Base-by-base conservation (phyloP, 768 basidiomycete genomes). In the Suillus tomentosus region DNA sequence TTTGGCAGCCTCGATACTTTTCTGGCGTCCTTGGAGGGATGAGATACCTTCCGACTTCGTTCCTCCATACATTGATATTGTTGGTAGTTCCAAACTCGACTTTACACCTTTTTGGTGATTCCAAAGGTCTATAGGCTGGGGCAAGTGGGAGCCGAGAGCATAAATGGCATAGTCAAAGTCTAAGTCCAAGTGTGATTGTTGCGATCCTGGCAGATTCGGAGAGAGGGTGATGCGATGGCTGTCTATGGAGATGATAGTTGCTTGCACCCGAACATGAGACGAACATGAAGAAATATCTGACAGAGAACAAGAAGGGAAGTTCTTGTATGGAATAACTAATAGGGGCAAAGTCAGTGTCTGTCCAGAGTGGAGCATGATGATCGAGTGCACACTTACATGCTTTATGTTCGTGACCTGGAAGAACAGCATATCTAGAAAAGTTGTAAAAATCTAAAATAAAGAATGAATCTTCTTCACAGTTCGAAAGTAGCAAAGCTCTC, bases 371-470 rank as follows among this genome's bases (percentile, higher is more conserved):
- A 8, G 27, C 22, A 36, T 48, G 67, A 3, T 14, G 17, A 6
- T 19, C 42, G 11, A 31, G 40, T 4, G 27, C 19, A 74, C 82
- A 65, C 36, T 37, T 62, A 85, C 84, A 89, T 34, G 86, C 86
- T 78, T 88, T 89, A 74, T 88, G 84, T 73, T 87, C 86, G 67
- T 87, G 84, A 22, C 84, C 82, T 45, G 85, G 79, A 5, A 88
- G 79, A 24, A 87, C 82, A 19, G 85, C 81, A 60, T 83, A 81
- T 60, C 87, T 78, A 5, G 87, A 84, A 47, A 88, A 79, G 37
- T 84, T 82, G 71, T 88, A 90, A 1, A 87, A 79, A 67, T 85
- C 82, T 80, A 61, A 39, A 24, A 64, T 42, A 5, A 2, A 4
- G 37, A 31, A n/a, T 50, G 48, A 36, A 14, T 14, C 8, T 19